Conservation (phyloP, 768 basidiomycete species). For the Mrakia blollopis region DNA sequence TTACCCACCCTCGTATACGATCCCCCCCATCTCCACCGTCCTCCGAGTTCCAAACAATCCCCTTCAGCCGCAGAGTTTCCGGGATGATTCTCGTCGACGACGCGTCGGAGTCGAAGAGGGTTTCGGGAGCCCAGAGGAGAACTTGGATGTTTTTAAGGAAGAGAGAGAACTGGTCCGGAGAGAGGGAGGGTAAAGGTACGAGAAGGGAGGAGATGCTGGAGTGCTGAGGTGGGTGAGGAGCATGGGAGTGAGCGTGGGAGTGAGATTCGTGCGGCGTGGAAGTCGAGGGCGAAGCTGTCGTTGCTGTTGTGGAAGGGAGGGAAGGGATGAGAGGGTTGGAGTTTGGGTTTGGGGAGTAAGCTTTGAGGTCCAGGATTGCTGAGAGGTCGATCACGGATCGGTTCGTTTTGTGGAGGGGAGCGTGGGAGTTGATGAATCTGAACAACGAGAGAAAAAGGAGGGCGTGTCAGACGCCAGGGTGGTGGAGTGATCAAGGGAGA, state of each 20-base stretch:
- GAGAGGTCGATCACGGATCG: slow-evolving; percentile 66
- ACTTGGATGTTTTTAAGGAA: slow-evolving; percentile 76
- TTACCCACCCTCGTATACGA: slow-evolving; percentile 58
- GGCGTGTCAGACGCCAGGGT: background rate
- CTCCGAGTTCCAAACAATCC: slow-evolving; percentile 52
- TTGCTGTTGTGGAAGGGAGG: slow-evolving; percentile 9
- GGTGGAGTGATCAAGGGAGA: background rate
- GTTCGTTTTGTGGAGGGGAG: slow-evolving; percentile 49
- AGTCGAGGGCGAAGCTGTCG: slow-evolving; percentile 8
- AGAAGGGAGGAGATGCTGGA: slow-evolving; percentile 61
- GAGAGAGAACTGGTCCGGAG: slow-evolving; percentile 48
- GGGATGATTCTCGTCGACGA: slow-evolving; percentile 39
- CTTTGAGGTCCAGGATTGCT: slow-evolving; percentile 71
- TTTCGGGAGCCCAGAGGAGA: slow-evolving; percentile 71
- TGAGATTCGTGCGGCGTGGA: background rate
- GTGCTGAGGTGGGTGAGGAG: slow-evolving; percentile 38
- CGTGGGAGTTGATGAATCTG: slow-evolving; percentile 26
- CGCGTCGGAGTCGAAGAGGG: slow-evolving; percentile 43
- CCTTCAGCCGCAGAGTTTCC: slow-evolving; percentile 81
- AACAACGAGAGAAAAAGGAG: background rate
- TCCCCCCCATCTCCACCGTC: slow-evolving; percentile 45
- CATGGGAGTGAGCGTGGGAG: slow-evolving; percentile 25
- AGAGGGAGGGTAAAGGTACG: slow-evolving; percentile 61
- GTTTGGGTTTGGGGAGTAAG: slow-evolving; percentile 59
- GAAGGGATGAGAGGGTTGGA: slow-evolving; percentile 18